Percentiles rank a stretch among this genome's conserved stretches.
Conservation (phyloP, 768 basidiomycete species). For the Trametes punicea region DNA sequence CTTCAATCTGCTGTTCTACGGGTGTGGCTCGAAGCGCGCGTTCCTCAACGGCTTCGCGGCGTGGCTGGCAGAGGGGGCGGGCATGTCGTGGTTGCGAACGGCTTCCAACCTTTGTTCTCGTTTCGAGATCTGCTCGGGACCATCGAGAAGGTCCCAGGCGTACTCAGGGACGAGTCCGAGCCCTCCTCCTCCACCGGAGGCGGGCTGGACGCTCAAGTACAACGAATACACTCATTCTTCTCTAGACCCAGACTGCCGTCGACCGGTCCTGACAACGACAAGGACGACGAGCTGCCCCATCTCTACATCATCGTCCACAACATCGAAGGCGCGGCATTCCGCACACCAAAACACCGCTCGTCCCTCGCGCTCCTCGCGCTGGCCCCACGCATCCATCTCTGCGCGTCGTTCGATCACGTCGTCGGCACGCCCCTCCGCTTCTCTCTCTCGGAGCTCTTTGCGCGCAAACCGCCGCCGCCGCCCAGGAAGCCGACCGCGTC, state of each 20-base stretch:
- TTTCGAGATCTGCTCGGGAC: constrained; percentile 45
- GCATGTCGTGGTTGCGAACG: constrained; percentile 24
- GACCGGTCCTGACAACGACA: constrained; percentile 11
- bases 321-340: constrained; percentile 75
- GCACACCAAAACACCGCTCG: constrained; percentile 58
- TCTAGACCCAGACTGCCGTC: constrained; percentile 16
- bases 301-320: constrained; percentile 87
- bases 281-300: constrained; percentile 35
- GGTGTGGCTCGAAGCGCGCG: constrained; percentile 82
- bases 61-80: constrained; percentile 34
- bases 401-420: constrained; percentile 85
- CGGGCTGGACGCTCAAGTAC: constrained; percentile 58
- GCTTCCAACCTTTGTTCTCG: constrained; percentile 23
- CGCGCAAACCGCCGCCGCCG: constrained; percentile 33
- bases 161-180: constrained; percentile 30
- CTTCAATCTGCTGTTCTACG: constrained; percentile 87
- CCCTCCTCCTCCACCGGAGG: constrained; percentile 37
- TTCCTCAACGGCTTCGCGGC: constrained; percentile 74
- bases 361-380: constrained; percentile 71
- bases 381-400: constrained; percentile 73
- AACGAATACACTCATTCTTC: constrained; percentile 65
- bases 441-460: constrained; percentile 60
- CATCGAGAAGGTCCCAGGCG: constrained; percentile 43
- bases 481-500: too few relatives aligned
- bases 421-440: constrained; percentile 76